Conservation (phyloP, 2,329 filamentous ascomycete genomes). For the Cryphonectria parasitica region DNA sequence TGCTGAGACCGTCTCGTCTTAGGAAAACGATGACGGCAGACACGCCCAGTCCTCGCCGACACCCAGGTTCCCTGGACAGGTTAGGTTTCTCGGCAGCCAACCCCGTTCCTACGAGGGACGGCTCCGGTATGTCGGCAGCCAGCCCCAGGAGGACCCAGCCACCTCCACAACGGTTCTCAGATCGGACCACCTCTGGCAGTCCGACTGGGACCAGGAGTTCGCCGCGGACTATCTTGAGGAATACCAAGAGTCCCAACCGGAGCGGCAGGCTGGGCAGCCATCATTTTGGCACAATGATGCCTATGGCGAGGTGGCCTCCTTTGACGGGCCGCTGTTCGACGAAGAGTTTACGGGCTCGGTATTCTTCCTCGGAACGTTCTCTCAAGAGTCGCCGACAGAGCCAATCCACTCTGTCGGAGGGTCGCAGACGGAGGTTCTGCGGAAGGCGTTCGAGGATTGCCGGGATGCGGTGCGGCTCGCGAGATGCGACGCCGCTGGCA, state of each 20-base stretch:
- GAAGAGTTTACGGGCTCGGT: not conserved
- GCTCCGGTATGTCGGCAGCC: not conserved
- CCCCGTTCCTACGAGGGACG: not conserved
- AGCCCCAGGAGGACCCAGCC: not conserved
- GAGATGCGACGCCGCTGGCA: not conserved
- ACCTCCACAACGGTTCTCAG: not conserved
- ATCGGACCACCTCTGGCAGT: not conserved
- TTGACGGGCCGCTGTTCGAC: not conserved
- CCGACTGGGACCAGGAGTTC: not conserved
- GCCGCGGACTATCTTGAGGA: not conserved
- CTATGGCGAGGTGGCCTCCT: not conserved
- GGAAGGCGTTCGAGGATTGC: not conserved
- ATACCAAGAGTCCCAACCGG: not conserved
- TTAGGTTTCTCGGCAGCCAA: not conserved
- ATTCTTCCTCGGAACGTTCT: not conserved
- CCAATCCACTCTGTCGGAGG: not conserved
- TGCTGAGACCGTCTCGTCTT: not conserved
- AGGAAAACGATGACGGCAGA: not conserved
- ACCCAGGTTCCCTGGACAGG: not conserved
- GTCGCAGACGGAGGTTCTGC: not conserved
- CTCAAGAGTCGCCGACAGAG: not conserved
- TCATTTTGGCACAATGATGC: not conserved
- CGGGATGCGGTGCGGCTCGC: not conserved
- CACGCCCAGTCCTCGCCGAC: not conserved
- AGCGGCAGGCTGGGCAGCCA: not conserved